These are phyloP conservation scores for Alternaria consortialis DNA, from an alignment of 2,329 filamentous ascomycete genomes.

Conservation along the genomic window DNA sequence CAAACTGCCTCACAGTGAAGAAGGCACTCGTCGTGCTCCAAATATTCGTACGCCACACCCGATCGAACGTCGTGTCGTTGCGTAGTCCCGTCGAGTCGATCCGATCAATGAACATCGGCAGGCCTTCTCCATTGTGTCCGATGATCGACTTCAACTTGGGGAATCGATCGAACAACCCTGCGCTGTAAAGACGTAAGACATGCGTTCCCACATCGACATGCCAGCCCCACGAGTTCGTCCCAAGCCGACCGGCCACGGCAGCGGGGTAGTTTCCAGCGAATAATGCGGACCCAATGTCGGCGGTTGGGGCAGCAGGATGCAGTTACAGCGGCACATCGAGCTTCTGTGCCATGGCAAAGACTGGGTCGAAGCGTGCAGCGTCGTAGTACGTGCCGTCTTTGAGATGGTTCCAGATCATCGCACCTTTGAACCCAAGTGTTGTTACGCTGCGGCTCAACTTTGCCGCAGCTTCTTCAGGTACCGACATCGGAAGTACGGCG, in stretches of 20 bases:
- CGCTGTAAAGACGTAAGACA: neutral
- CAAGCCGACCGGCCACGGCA: neutral
- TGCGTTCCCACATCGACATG: slow-evolving; percentile 1
- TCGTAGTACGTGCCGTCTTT: neutral
- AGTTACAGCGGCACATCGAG: neutral
- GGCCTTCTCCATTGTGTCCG: neutral
- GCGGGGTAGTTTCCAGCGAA: neutral
- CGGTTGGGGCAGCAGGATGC: neutral
- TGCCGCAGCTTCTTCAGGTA: neutral
- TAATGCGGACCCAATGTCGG: neutral
- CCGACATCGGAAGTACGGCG: neutral
- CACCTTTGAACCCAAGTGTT: neutral
- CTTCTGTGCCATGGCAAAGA: neutral
- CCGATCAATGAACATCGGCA: neutral
- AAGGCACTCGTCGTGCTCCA: neutral
- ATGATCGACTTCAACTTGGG: slow-evolving; percentile 1
- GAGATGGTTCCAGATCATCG: neutral
- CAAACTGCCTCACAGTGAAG: neutral
- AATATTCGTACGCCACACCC: neutral
- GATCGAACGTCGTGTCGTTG: neutral
- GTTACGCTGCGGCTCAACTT: neutral
- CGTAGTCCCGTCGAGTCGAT: neutral
- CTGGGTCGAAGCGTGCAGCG: neutral
- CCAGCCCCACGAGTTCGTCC: slow-evolving; percentile 1
- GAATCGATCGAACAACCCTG: neutral